Evolutionary conservation across 1,284 basidiomycete genomes (phyloP).

Genomic region (Ganoderma sinense): DNA sequence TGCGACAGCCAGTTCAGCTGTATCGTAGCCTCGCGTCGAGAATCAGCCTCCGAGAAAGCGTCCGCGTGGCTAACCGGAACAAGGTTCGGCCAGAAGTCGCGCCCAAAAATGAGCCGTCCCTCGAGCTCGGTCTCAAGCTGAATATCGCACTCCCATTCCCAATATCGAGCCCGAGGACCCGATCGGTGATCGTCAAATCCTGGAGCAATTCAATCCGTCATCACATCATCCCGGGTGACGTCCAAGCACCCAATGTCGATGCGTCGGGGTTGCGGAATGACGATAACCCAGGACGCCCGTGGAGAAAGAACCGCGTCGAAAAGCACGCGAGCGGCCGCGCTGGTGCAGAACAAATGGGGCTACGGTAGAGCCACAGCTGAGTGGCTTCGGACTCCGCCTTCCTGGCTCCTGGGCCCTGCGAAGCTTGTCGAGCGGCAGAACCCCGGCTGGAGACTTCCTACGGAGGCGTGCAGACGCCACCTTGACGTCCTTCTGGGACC

Average conservation of each 20-base stretch:
- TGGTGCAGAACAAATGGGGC: background rate
- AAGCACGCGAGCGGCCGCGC: background rate
- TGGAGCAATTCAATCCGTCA: background rate
- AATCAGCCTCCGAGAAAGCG: background rate
- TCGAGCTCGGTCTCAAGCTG: background rate
- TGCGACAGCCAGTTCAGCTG: background rate
- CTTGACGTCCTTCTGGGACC: conserved; percentile 8
- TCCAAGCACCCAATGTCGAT: background rate
- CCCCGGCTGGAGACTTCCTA: background rate
- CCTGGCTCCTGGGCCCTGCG: background rate
- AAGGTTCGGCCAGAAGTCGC: background rate
- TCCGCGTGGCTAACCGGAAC: background rate
- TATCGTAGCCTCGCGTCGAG: background rate
- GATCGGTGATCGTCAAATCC: background rate
- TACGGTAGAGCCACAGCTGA: background rate
- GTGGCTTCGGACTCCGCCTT: background rate
- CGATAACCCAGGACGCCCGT: background rate
- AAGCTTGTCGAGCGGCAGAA: background rate
- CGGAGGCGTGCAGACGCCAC: conserved; percentile 3
- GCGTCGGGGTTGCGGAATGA: background rate
- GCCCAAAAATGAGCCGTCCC: background rate
- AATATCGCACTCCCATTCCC: background rate
- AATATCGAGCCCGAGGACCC: background rate
- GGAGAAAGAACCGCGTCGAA: background rate
- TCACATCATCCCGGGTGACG: background rate